Base-by-base conservation (phyloP, 2,329 filamentous ascomycete species). In the Pseudocercospora pini-densiflorae region DNA sequence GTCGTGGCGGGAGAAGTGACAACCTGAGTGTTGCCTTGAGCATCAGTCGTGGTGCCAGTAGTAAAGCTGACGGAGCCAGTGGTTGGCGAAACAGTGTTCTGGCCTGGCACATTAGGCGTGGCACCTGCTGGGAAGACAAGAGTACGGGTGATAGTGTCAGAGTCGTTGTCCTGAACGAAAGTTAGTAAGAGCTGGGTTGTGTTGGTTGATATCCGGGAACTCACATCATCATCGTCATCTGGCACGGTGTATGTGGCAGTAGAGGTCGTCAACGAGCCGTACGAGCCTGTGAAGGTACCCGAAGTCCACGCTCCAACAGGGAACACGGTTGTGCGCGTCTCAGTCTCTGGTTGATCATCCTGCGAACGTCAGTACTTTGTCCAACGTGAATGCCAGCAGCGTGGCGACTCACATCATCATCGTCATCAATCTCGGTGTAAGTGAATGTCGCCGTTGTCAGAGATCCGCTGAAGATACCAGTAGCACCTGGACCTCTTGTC, bases 181-280 rank as follows among this genome's bases (percentile, higher is more conserved):
- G 33, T 31, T 43, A 40, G 12, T 8, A 33, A 61, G 24, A 51
- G 19, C 43, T 9, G 27, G 8, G 12, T 33, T 23, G 27, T 5
- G 2, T 16, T 23, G 27, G 16, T 9, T 4, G 14, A 24, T 4
- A 58, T 10, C 29, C 14, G 8, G 33, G 4, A 19, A 60, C 58
- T 60, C 23, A 60, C 57, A 59, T 43, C 36, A n/a, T 59, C 59
- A 31, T 51, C 59, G 21, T 51, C 40, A 51, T 61, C 59, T 19
- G 43, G 19, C 14, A 27, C 45, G 19, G 59, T 53, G 27, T 51
- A 61, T 24, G 59, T 61, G 43, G 27, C 43, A 33, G 59, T 61
- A 7, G 49, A 51, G 59, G 59, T 61, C 2, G 43, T 61, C 59
- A 61, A 43, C 10, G 55, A 58, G 21, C 55, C 55, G 19, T 58